Base-by-base conservation (phyloP, 2,329 filamentous ascomycete genomes). In the Macroventuria anomochaeta region DNA sequence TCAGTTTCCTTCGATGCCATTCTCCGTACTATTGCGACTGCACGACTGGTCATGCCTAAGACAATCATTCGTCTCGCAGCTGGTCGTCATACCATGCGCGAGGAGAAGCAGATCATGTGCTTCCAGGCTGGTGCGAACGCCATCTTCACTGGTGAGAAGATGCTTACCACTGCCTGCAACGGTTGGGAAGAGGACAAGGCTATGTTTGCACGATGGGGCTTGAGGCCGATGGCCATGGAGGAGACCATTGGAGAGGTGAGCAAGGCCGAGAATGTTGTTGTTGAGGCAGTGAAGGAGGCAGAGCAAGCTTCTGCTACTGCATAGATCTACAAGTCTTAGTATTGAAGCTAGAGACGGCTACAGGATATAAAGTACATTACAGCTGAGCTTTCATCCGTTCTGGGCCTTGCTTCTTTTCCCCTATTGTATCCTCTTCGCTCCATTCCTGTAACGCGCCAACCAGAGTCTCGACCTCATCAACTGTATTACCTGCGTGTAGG, bases 91-190 rank as follows among this genome's bases (percentile, higher is more conserved):
- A 90, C 87, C 11, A 88, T 96, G 84, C 83, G 85, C 3, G 92
- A 96, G 77, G 91, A 95, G 76, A 88, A 96, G 79, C 92, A 96
- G 77, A 87, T 91, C 12, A 73, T 93, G 61, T 96, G 91, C 75
- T 96, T 96, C 78, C 88, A 90, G 84, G 91, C 91, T 0, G 92
- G 92, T 12, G 92, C 92, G 1, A 96, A 96, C 67, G 92, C 92
- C n/a, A 88, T 96, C 28, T 96, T 96, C 71, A 96, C 92, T 0
- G 92, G 92, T 7, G 92, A 96, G 79, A 96, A 93, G 82, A 96
- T 96, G 92, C 75, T 96, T 76, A 96, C 92, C 4, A 96, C 92
- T 0, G 90, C 92, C 52, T 96, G 91, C 72, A 93, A 91, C 63
- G 90, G 91, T 25, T 96, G 90, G 90, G 91, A 95, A 58, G 90